Conservation (phyloP, 2,329 filamentous ascomycete species). For the Apiospora malaysiana region DNA sequence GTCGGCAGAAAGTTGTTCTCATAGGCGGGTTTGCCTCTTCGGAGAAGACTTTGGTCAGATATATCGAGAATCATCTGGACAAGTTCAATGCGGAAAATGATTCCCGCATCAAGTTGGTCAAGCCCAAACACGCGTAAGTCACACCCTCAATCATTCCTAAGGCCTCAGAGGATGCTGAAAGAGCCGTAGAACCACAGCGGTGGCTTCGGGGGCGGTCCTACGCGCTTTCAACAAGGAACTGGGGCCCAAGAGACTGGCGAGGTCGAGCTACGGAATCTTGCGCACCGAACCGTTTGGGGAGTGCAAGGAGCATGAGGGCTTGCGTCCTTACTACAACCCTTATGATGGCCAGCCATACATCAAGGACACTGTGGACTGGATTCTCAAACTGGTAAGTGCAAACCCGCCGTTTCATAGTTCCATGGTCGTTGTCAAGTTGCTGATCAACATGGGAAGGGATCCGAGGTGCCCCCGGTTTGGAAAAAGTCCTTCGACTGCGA, state of each 20-base stretch:
- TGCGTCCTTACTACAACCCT: constrained; percentile 22
- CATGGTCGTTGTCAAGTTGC: not conserved
- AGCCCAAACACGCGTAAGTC: constrained; percentile 28
- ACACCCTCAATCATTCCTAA: not conserved
- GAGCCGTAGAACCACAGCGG: constrained; percentile 32
- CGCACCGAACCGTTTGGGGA: constrained; percentile 29
- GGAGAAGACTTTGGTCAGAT: not conserved
- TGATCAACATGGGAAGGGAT: constrained; percentile 29
- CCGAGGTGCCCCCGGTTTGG: constrained; percentile 26
- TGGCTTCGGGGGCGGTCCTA: constrained; percentile 39
- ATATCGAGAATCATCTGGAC: not conserved
- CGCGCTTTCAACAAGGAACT: constrained; percentile 37
- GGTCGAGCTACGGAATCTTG: constrained; percentile 39
- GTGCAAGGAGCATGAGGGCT: constrained; percentile 23
- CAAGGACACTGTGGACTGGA: constrained; percentile 23
- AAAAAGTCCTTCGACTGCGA: constrained; percentile 21
- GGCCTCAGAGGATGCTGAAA: not conserved
- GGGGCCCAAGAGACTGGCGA: constrained; percentile 34
- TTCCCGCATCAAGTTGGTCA: constrained; percentile 25
- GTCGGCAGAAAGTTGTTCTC: constrained; percentile 20
- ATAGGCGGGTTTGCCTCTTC: constrained; percentile 17
- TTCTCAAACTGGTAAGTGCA: not conserved
- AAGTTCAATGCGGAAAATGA: not conserved
- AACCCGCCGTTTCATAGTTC: not conserved
- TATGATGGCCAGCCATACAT: constrained; percentile 32